These are phyloP conservation scores for Saccharum officinarum DNA, from an alignment of 176 grass and related monocot genomes.

Conservation along the genomic window DNA sequence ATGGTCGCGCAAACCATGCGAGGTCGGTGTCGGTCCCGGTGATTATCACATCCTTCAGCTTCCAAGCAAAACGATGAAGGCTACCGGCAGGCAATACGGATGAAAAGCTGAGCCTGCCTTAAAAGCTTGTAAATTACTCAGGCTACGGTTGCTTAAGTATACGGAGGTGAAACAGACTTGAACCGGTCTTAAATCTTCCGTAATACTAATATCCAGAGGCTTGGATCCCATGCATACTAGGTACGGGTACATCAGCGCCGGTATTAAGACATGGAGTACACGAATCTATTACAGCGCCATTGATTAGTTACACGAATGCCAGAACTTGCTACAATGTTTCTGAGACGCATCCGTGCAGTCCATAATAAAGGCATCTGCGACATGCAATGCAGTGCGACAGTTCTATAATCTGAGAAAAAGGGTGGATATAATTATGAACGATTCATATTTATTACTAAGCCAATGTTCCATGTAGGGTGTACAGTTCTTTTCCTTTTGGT, in stretches of 20 bases:
- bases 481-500: slow-evolving; percentile 5
- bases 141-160: not conserved
- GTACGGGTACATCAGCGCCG: not conserved
- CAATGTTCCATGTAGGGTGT: slow-evolving; percentile 27
- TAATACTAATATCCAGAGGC: too few relatives aligned
- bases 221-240: not conserved
- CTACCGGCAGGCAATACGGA: not conserved
- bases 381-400: too few relatives aligned
- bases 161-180: not conserved
- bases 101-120: too few relatives aligned
- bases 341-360: too few relatives aligned
- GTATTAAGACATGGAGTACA: not conserved
- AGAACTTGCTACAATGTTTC: not conserved
- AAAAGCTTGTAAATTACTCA: not conserved
- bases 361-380: too few relatives aligned
- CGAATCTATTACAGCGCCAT: not conserved
- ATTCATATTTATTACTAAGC: slow-evolving; percentile 36
- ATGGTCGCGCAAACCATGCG: not conserved
- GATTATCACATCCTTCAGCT: not conserved
- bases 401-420: too few relatives aligned
- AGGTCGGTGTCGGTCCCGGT: too few relatives aligned
- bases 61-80: not conserved
- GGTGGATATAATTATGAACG: not conserved
- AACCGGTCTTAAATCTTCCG: not conserved
- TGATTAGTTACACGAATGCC: not conserved